phyloP scores from a whole-genome alignment of 2,329 filamentous ascomycete species.

The Ascochyta pisi region DNA sequence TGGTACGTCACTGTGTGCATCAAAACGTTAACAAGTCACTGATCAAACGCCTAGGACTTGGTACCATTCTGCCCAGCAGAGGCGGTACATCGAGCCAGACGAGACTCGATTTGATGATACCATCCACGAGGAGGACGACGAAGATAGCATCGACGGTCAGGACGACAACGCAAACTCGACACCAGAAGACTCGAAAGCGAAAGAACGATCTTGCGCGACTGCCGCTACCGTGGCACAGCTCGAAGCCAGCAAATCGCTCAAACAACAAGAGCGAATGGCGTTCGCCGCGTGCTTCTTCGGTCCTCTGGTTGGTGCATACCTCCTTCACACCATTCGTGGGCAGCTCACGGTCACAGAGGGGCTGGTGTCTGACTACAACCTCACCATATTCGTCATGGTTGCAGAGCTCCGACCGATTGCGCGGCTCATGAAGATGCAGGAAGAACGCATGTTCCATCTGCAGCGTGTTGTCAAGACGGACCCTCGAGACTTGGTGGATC shows the following conservation, averaged over 20 bases:
- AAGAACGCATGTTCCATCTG: constrained; percentile 78
- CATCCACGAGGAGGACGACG: constrained; percentile 44
- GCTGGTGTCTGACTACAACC: constrained; percentile 89
- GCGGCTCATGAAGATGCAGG: constrained; percentile 81
- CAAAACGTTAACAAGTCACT: neutral
- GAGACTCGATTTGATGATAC: constrained; percentile 27
- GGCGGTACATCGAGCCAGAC: constrained; percentile 34
- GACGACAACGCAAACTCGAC: constrained; percentile 18
- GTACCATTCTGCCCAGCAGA: constrained; percentile 59
- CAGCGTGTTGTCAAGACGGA: constrained; percentile 69
- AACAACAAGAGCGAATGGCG: constrained; percentile 76
- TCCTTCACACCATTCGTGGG: constrained; percentile 80
- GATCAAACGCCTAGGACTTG: constrained; percentile 53
- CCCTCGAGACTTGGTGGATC: constrained; percentile 23
- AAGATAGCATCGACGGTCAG: constrained; percentile 25
- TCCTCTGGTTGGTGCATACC: constrained; percentile 79
- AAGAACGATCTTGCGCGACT: constrained; percentile 1
- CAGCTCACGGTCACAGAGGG: constrained; percentile 87
- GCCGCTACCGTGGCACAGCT: constrained; percentile 28
- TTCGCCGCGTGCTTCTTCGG: constrained; percentile 79
- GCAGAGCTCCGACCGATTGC: constrained; percentile 84
- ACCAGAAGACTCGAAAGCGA: constrained; percentile 17
- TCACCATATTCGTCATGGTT: constrained; percentile 87
- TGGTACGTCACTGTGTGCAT: constrained; percentile 64
- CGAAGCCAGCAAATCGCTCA: constrained; percentile 68